A percentile compares a stretch with the other conserved stretches of the same genome.
Evolutionary conservation across 768 basidiomycete species (phyloP).

Genomic region (Gelatoporia subvermispora): DNA sequence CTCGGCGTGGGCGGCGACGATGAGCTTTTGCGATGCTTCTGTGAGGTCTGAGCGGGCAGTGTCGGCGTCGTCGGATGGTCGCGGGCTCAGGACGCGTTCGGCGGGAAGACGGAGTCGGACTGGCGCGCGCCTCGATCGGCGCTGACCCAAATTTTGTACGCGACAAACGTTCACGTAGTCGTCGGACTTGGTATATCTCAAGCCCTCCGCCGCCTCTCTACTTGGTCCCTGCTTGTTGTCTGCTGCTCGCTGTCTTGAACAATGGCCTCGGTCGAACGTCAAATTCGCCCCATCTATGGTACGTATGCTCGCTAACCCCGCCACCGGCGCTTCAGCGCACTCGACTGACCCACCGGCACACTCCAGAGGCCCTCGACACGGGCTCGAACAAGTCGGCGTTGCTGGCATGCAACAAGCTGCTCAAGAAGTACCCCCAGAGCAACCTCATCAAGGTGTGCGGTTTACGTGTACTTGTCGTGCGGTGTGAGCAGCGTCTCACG

Average conservation of each 20-base stretch:
- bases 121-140: background rate
- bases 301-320: conserved; percentile 15
- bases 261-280: conserved; percentile 61
- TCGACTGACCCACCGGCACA: background rate
- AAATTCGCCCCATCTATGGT: conserved; percentile 86
- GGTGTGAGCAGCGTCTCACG: background rate
- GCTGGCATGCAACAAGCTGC: conserved; percentile 78
- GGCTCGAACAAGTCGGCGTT: conserved; percentile 85
- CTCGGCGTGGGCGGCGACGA: too few species aligned
- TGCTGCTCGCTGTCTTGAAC: conserved; percentile 23
- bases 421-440: conserved; percentile 80
- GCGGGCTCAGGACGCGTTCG: conserved; percentile 11
- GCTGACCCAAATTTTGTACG: conserved; percentile 13
- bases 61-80: conserved; percentile 4
- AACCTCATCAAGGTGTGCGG: conserved; percentile 58
- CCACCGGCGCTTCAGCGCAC: background rate
- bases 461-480: background rate
- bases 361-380: conserved; percentile 76
- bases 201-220: background rate
- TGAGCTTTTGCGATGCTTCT: too few species aligned
- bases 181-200: too few species aligned
- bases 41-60: too few species aligned
- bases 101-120: too few species aligned
- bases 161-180: conserved; percentile 7
- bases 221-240: background rate